Conservation (phyloP, 257 asterid species). For the Lavandula angustifolia region DNA sequence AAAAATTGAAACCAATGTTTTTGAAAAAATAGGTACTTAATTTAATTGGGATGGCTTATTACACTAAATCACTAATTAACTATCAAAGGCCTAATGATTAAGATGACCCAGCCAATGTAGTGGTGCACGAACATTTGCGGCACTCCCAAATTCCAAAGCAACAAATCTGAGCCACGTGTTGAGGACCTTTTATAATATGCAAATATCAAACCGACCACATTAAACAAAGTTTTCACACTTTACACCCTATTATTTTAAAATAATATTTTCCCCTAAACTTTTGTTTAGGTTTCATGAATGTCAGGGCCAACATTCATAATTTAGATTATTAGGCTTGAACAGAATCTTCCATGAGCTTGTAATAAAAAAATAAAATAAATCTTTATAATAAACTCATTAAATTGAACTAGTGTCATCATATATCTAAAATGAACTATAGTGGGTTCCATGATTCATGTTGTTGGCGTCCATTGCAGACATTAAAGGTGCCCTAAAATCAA, state of each 20-base stretch:
- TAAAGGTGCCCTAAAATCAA: conserved; percentile 26
- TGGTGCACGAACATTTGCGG: conserved; percentile 27
- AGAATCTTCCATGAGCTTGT: no score
- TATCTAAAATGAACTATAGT: conserved; percentile 17
- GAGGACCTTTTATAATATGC: conserved; percentile 2
- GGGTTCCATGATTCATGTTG: conserved; percentile 14
- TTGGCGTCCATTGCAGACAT: conserved; percentile 28
- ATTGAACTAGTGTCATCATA: not conserved
- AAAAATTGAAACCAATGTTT: not conserved
- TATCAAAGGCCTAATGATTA: conserved; percentile 26
- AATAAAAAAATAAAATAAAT: not conserved
- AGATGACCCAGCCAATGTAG: not conserved
- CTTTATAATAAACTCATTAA: not conserved
- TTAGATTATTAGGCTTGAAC: not conserved
- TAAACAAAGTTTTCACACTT: conserved; percentile 28
- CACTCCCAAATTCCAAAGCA: conserved; percentile 26
- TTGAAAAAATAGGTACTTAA: not conserved
- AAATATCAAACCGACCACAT: conserved; percentile 32
- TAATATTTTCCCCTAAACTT: not conserved
- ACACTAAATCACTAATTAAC: conserved; percentile 6
- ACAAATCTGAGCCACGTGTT: conserved; percentile 30
- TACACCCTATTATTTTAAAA: not conserved
- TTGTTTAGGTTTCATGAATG: conserved; percentile 22
- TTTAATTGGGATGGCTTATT: conserved; percentile 10
- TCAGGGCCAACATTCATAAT: not conserved